phyloP scores from a whole-genome alignment of 768 basidiomycete genomes.

The Podaxis sp. region DNA sequence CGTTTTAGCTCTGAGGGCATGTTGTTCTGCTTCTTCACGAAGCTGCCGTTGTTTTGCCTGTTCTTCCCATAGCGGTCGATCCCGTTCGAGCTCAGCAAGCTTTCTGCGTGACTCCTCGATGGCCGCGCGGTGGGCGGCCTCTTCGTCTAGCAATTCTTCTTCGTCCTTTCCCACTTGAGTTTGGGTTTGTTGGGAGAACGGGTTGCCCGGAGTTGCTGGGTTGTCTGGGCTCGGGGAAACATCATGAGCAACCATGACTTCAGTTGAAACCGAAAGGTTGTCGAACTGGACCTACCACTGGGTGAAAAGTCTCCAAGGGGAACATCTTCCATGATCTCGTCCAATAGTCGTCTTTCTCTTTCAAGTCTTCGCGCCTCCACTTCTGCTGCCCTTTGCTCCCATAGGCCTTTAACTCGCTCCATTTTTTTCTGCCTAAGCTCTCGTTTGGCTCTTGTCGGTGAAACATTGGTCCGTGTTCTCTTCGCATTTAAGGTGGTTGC shows the following conservation, averaged over 20 bases:
- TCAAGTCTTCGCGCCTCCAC: conserved; percentile 35
- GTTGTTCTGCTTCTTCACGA: conserved; percentile 43
- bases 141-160: conserved; percentile 16
- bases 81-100: conserved; percentile 64
- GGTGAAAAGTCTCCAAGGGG: conserved; percentile 17
- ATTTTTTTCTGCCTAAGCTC: conserved; percentile 7
- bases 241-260: background rate
- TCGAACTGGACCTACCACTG: conserved; percentile 13
- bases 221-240: background rate
- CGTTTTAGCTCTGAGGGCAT: conserved; percentile 34
- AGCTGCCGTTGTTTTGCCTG: conserved; percentile 45
- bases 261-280: background rate
- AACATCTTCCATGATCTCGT: conserved; percentile 39
- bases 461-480: background rate
- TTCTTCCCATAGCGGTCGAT: conserved; percentile 62
- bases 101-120: conserved; percentile 69
- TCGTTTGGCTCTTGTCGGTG: background rate
- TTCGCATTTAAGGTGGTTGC: background rate
- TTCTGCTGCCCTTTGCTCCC: conserved; percentile 18
- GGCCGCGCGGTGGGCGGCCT: conserved; percentile 36
- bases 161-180: conserved; percentile 11
- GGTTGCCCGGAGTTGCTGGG: background rate
- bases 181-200: background rate
- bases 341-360: conserved; percentile 41
- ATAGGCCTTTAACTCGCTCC: conserved; percentile 2